Evolutionary conservation across 2,329 filamentous ascomycete species (phyloP), one percentile per base, ranked within the genome.

Genomic region (Penicillium oxalicum): DNA sequence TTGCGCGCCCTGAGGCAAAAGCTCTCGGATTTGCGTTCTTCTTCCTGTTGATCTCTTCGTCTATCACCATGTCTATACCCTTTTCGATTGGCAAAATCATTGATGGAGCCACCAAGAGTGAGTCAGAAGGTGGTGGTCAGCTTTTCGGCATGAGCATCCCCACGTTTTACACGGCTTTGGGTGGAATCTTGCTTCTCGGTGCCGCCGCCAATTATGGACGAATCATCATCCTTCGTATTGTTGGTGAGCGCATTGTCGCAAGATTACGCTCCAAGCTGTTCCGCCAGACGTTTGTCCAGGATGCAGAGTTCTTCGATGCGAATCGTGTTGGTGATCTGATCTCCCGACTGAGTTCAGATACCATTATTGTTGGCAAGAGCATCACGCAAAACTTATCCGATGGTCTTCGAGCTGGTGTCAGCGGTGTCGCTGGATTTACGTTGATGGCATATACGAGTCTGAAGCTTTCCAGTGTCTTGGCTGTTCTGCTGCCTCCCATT

Each of bases 361-460:
- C 93, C 0, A 89, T 97, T 63, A 94, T 98, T 63, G 93, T 98
- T 47, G 93, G 91, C 65, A 98, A 98, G 72, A 95, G 90, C 62
- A 95, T 98, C 56, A 98, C 93, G 0, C 91, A 97, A 65, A 98
- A 98, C 65, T 75, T 98, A 43, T 97, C 91, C 5, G 93, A 98
- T 70, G 93, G 93, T n/a, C 78, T 98, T 45, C 81, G 93, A 52
- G 86, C 93, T 12, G 73, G 93, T 29, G 91, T 98, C 52, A 95
- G 90, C 58, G 93, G 93, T 58, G 83, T 81, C 29, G 91, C 91
- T 50, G 94, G 93, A 2, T 87, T 98, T 61, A 81, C 81, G 43
- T 84, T 95, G 68, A 98, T 98, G 93, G 82, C 88, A n/a, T 97
- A 89, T 77, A 87, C 95, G 51, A 95, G 89, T 66, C 79, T 94